A percentile compares a stretch with the other conserved stretches of the same genome.
phyloP scores from a whole-genome alignment of 768 basidiomycete species.

The Galerina marginata region DNA sequence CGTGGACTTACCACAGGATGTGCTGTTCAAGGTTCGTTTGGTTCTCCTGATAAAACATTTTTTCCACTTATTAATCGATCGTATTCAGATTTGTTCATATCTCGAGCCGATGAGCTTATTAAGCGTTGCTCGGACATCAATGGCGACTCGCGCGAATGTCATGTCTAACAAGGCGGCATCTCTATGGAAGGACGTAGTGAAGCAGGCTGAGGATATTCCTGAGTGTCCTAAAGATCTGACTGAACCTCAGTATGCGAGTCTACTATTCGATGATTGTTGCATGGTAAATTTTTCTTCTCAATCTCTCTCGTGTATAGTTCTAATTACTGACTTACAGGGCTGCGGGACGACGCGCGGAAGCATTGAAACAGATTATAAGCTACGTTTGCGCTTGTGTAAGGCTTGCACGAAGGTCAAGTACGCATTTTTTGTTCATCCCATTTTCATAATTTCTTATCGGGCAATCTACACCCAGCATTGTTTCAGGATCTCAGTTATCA shows the following conservation, averaged over 20 bases:
- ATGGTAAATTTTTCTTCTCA: slow-evolving; percentile 16
- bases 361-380: neutral
- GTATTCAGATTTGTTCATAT: slow-evolving; percentile 15
- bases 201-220: slow-evolving; percentile 18
- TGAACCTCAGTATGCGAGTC: slow-evolving; percentile 29
- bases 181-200: slow-evolving; percentile 27
- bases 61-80: too few species aligned
- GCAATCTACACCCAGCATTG: neutral
- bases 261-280: slow-evolving; percentile 25
- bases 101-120: slow-evolving; percentile 44
- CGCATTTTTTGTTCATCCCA: neutral
- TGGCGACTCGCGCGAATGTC: slow-evolving; percentile 36
- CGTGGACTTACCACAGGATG: too few species aligned
- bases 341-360: neutral
- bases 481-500: neutral
- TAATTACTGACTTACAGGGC: neutral
- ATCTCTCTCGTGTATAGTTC: too few species aligned
- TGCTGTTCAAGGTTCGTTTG: too few species aligned
- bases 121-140: slow-evolving; percentile 38
- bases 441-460: neutral
- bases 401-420: neutral
- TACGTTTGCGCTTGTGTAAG: slow-evolving; percentile 1
- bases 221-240: slow-evolving; percentile 27
- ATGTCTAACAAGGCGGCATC: slow-evolving; percentile 22
- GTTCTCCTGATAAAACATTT: too few species aligned